Evolutionary conservation across 2,329 filamentous ascomycete genomes (phyloP).

Genomic region (Bimuria novae-zelandiae): DNA sequence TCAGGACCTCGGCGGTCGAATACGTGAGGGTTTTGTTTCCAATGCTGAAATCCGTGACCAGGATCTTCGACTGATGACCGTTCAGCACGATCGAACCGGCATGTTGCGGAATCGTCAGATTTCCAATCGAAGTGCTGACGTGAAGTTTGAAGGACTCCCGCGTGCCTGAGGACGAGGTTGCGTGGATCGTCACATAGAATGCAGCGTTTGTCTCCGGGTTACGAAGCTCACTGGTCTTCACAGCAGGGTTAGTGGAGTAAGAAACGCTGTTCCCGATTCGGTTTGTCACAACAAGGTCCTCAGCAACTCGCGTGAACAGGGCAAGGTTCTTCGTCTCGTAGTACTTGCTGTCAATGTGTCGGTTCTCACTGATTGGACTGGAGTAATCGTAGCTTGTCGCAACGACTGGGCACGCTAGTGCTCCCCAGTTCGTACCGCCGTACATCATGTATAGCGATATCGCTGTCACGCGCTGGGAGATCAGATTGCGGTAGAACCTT

Average conservation of each 20-base stretch:
- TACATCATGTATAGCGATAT: slow-evolving; percentile 69
- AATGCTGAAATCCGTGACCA: slow-evolving; percentile 63
- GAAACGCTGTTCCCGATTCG: slow-evolving; percentile 53
- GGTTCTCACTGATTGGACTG: slow-evolving; percentile 63
- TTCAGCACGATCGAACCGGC: slow-evolving; percentile 57
- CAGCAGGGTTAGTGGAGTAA: slow-evolving; percentile 57
- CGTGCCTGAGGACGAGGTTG: slow-evolving; percentile 57
- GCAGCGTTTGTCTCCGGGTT: slow-evolving; percentile 62
- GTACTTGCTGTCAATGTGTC: slow-evolving; percentile 63
- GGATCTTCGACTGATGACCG: slow-evolving; percentile 65
- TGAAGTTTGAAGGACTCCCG: slow-evolving; percentile 59
- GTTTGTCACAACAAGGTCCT: slow-evolving; percentile 61
- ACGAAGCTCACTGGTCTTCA: slow-evolving; percentile 61
- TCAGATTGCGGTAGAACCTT: slow-evolving; percentile 64
- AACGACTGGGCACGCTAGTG: slow-evolving; percentile 61
- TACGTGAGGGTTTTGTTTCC: slow-evolving; percentile 59
- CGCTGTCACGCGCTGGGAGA: slow-evolving; percentile 63
- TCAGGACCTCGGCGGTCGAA: slow-evolving; percentile 58
- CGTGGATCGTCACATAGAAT: slow-evolving; percentile 65
- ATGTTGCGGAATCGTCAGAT: slow-evolving; percentile 59
- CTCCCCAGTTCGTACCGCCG: slow-evolving; percentile 68
- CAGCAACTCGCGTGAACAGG: slow-evolving; percentile 63
- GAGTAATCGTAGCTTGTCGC: slow-evolving; percentile 68
- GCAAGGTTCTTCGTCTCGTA: slow-evolving; percentile 67
- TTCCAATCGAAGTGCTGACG: slow-evolving; percentile 61